Base-by-base conservation (phyloP, 371 early-diverging fungal species). In the Actinomortierella wolfii region DNA sequence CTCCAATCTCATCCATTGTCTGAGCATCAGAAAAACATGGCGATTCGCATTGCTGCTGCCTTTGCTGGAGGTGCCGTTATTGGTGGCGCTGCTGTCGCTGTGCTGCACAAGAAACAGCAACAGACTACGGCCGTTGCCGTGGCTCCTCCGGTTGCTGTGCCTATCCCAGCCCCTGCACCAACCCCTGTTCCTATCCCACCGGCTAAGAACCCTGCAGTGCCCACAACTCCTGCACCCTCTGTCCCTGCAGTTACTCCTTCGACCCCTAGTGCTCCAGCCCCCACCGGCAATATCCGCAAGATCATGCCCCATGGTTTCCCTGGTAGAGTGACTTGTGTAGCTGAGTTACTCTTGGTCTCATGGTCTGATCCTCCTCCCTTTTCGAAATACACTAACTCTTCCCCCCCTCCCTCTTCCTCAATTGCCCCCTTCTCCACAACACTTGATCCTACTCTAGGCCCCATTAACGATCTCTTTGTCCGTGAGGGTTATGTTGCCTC, bases 381-480 rank as follows among this genome's bases (percentile, higher is more conserved):
- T 34, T 34, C 11, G 7, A 34, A 34, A 34, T 6, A 34, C 4
- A 34, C 4, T 6, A 34, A 4, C n/a, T n/a, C n/a, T n/a, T n/a
- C n/a, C n/a, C n/a, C n/a, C n/a, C n/a, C n/a, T n/a, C n/a, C n/a
- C n/a, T n/a, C n/a, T n/a, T n/a, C n/a, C n/a, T n/a, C n/a, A n/a
- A n/a, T n/a, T n/a, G n/a, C n/a, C n/a, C n/a, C n/a, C n/a, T n/a
- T n/a, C n/a, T n/a, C n/a, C n/a, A n/a, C n/a, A n/a, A n/a, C n/a
- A n/a, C n/a, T n/a, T n/a, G n/a, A n/a, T n/a, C n/a, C n/a, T n/a
- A n/a, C n/a, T n/a, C n/a, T n/a, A 82, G 86, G 86, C 0, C 82
- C 84, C 28, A 58, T 82, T 18, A 64, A 68, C 54, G 86, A 86
- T 61, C 56, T 83, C 20, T 66, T 86, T 28, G 55, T 77, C 28